Base-by-base conservation (phyloP, 2,329 filamentous ascomycete species). In the Trichophyton schoenleinii region DNA sequence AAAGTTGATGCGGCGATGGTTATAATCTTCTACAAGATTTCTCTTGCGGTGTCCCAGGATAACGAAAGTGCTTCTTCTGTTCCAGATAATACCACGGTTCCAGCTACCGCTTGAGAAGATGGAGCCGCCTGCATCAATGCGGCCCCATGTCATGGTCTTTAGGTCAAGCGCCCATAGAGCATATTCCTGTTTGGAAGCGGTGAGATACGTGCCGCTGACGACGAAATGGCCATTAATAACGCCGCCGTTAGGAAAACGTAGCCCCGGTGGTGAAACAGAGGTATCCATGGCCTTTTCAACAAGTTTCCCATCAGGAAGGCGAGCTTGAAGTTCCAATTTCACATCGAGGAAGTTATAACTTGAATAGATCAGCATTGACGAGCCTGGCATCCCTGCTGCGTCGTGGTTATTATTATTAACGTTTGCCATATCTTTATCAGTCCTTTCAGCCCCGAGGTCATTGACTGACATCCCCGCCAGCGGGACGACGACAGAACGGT, bases 301-400 rank as follows among this genome's bases (percentile, higher is more conserved):
- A 60, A 99, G 77, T 0, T 84, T 85, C 34, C 94, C 92, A 71
- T 97, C 91, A 1, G 89, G 83, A 7, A 88, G 80, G 59, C 94
- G 84, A 57, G 99, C 84, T 73, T 97, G 94, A 42, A 99, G 78
- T 73, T 99, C 94, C 25, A 99, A 78, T 72, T 96, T 97, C 66
- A 99, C 94, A 68, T 99, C 92, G 61, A 99, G 74, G 70, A 99
- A 99, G 74, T 99, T 97, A 75, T 99, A 99, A 72, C 99, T 99
- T 25, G 92, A 97, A 73, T 99, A 99, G 53, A 99, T 95, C 64
- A 99, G 81, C 91, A 97, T 96, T 2, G 83, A 80, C 5, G 81
- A 80, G 15, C 81, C 82, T 25, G 73, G 67, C 31, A 66, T 67
- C 59, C 69, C 69, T 20, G 25, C 31, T 18, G 60, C 62, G 18